These are phyloP conservation scores for Brassica balearica DNA, from an alignment of 441 rosid genomes.

Conservation along the genomic window DNA sequence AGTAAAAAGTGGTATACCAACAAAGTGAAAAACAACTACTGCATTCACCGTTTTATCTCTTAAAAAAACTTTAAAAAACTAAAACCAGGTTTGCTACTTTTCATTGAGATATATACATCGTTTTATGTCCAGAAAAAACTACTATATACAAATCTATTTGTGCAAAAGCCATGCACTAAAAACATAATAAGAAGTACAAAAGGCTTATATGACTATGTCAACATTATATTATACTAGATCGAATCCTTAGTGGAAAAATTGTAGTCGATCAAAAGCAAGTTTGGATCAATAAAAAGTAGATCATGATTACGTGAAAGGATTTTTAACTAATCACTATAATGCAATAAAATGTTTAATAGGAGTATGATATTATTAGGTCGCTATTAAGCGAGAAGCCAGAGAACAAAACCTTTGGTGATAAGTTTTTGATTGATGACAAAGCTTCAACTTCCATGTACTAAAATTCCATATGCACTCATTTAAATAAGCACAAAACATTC, in stretches of 20 bases:
- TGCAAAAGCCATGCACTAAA: neutral
- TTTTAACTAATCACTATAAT: constrained; percentile 11
- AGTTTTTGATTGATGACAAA: constrained; percentile 33
- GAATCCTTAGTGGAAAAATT: constrained; percentile 18
- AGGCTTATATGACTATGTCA: constrained; percentile 16
- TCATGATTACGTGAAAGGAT: constrained; percentile 2
- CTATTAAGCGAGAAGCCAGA: constrained; percentile 7
- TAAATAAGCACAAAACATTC: neutral
- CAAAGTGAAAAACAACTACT: neutral
- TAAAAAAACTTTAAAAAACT: no score
- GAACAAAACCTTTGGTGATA: constrained; percentile 11
- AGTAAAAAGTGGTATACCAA: constrained; percentile 2
- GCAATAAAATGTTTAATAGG: neutral
- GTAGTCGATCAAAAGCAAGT: neutral
- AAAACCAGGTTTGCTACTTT: no score
- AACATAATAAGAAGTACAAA: neutral
- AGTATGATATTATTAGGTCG: constrained; percentile 31
- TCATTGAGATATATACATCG: no score
- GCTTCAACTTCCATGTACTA: constrained; percentile 28
- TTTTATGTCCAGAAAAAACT: no score
- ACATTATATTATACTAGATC: neutral
- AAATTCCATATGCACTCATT: neutral
- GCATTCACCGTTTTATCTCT: neutral
- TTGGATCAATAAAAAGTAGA: neutral
- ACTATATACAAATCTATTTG: neutral